phyloP scores from a whole-genome alignment of 2,329 filamentous ascomycete species.

The Monascus ruber region DNA sequence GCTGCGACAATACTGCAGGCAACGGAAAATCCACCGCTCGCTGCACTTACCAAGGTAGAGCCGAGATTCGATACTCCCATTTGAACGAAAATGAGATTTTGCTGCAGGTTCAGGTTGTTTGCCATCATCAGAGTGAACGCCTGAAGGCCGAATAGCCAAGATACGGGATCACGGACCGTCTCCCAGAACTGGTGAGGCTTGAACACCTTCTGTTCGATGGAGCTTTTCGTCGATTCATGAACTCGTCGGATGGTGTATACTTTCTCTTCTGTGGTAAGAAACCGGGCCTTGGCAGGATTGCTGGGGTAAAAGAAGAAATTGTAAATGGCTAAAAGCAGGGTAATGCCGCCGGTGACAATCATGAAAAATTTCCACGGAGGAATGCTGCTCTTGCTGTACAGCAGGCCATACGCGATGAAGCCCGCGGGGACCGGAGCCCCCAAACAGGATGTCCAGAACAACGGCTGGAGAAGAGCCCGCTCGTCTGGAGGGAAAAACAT shows the following conservation, averaged over 20 bases:
- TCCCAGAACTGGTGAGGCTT: conserved; percentile 7
- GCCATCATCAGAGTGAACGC: conserved; percentile 13
- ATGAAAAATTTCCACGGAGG: conserved; percentile 29
- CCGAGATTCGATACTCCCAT: conserved; percentile 28
- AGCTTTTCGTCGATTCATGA: conserved; percentile 7
- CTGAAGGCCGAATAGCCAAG: conserved; percentile 20
- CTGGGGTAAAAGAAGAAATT: conserved; percentile 9
- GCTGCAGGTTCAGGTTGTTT: conserved; percentile 33
- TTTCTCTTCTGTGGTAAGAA: conserved; percentile 7
- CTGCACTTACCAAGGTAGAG: conserved; percentile 30
- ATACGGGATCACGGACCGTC: conserved; percentile 12
- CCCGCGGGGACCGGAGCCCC: conserved; percentile 23
- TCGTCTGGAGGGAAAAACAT: conserved; percentile 37
- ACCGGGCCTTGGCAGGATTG: conserved; percentile 7
- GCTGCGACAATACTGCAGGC: conserved; percentile 22
- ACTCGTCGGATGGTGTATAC: conserved; percentile 7
- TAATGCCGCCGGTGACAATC: conserved; percentile 27
- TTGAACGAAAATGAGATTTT: conserved; percentile 25
- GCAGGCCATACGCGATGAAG: conserved; percentile 31
- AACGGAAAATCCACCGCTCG: conserved; percentile 26
- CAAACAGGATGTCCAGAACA: conserved; percentile 35
- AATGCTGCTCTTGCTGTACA: conserved; percentile 18
- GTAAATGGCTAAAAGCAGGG: conserved; percentile 16
- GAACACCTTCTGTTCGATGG: conserved; percentile 11
- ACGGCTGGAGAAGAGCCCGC: conserved; percentile 36